Evolutionary conservation across 805 yeast genomes (phyloP).

Genomic region (Candida oleophila): DNA sequence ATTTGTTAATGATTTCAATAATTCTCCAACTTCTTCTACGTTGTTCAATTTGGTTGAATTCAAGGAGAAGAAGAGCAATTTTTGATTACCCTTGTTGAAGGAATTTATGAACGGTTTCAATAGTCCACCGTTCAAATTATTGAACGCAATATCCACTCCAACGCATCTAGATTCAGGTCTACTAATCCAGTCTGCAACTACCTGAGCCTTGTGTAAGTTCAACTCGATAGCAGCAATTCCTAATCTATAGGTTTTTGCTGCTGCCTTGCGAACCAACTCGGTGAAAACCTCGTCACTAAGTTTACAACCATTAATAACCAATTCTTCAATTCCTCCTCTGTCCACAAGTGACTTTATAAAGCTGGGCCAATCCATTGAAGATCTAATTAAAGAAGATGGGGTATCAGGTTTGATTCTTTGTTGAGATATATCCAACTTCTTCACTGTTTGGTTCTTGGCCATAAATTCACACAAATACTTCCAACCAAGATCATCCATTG

Average conservation of each 20-base stretch:
- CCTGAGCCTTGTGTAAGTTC: constrained; percentile 38
- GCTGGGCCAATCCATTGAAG: constrained; percentile 54
- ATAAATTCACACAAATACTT: constrained; percentile 48
- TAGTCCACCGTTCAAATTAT: constrained; percentile 48
- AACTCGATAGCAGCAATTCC: constrained; percentile 56
- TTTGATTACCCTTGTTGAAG: constrained; percentile 32
- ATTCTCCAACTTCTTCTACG: constrained; percentile 35
- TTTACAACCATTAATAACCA: constrained; percentile 58
- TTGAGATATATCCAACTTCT: constrained; percentile 57
- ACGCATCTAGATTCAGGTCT: constrained; percentile 43
- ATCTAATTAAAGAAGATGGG: constrained; percentile 34
- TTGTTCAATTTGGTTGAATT: constrained; percentile 50
- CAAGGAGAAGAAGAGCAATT: constrained; percentile 50
- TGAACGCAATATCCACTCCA: constrained; percentile 57
- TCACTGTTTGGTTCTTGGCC: constrained; percentile 39
- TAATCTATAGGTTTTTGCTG: constrained; percentile 45
- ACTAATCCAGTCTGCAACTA: constrained; percentile 49
- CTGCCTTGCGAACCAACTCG: constrained; percentile 40
- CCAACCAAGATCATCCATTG: constrained; percentile 55
- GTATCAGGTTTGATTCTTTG: constrained; percentile 50
- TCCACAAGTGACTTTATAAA: constrained; percentile 40
- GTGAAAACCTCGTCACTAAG: constrained; percentile 41
- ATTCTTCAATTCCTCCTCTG: constrained; percentile 57
- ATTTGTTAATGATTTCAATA: constrained; percentile 35
- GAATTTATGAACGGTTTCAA: constrained; percentile 45